Percentiles rank a stretch among this genome's conserved stretches.
Evolutionary conservation across 2,329 filamentous ascomycete species (phyloP).

Genomic region (Colletotrichum camelliae): DNA sequence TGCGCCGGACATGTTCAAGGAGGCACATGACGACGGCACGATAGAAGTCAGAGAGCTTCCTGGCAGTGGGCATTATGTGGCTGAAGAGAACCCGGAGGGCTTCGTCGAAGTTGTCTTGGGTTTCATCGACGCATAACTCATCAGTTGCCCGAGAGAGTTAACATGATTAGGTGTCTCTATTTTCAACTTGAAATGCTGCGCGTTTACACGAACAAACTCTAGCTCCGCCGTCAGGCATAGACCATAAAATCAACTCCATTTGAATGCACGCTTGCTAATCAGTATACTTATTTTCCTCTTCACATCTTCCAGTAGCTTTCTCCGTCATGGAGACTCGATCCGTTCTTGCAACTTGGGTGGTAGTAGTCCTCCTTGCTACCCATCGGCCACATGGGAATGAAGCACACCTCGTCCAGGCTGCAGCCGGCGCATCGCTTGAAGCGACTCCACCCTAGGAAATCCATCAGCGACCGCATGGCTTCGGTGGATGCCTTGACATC

Average conservation of each 20-base stretch:
- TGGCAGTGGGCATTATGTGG: neutral
- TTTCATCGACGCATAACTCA: neutral
- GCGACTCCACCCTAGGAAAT: conserved; percentile 60
- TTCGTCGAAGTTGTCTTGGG: neutral
- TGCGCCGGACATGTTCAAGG: neutral
- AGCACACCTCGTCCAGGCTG: conserved; percentile 57
- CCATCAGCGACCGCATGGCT: conserved; percentile 40
- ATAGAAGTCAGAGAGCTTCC: neutral
- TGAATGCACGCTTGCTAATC: neutral
- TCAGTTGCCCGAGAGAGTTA: rapidly evolving
- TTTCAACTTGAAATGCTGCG: neutral
- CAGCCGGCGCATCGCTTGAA: conserved; percentile 65
- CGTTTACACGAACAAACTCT: neutral
- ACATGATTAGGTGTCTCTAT: neutral
- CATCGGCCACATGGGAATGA: conserved; percentile 68
- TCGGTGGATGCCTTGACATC: neutral
- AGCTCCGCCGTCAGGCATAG: neutral
- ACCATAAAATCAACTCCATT: neutral
- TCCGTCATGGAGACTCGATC: neutral
- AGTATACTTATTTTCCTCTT: neutral
- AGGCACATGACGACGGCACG: neutral
- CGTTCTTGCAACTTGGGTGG: neutral
- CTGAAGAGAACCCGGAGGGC: neutral
- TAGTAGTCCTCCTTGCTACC: conserved; percentile 60
- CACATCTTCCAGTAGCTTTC: neutral